Base-by-base conservation (phyloP, 768 basidiomycete genomes). In the Agaricus subrufescens region DNA sequence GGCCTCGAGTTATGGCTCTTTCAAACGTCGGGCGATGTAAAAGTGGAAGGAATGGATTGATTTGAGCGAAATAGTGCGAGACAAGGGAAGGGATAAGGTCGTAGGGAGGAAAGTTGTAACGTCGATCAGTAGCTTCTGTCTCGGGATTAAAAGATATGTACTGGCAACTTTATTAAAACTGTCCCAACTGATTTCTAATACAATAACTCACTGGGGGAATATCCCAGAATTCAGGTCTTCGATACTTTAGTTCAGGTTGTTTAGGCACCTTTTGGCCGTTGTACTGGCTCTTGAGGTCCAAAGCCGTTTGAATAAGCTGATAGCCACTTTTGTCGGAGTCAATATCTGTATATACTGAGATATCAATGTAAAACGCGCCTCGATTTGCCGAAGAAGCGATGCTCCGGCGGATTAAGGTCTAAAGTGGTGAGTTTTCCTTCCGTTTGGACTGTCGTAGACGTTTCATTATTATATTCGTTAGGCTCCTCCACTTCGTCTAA, bases 11-110 rank as follows among this genome's bases (percentile, higher is more conserved):
- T 40, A 87, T 66, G 25, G 76, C 72, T 31, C 69, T 68, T 43
- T 85, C 77, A 59, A 94, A 93, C 15, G 82, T 82, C 0, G 84
- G 84, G 0, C 84, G 79, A 63, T 94, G 91, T 2, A 96, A 71
- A 8, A 94, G 72, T 1, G 91, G 90, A 1, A 80, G 64, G 47
- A 80, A 73, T 3, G 65, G 58, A 61, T 91, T 87, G 58, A 78
- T 59, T 34, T 80, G 61, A 0, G 58, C 61, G 65, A 94, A 96
- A 62, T 86, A 93, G n/a, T 77, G 66, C 46, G 86, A 76, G 47
- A 91, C 71, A 26, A 96, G 77, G 0, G 62, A 58, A 1, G 62
- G 56, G 7, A 82, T 73, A 15, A 94, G 74, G 46, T 85, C 83
- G 4, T 69, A 63, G 1, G 80, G 76, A 0, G 85, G 85, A 52